phyloP scores from a whole-genome alignment of 2,329 filamentous ascomycete species.

The Fusarium sp. region DNA sequence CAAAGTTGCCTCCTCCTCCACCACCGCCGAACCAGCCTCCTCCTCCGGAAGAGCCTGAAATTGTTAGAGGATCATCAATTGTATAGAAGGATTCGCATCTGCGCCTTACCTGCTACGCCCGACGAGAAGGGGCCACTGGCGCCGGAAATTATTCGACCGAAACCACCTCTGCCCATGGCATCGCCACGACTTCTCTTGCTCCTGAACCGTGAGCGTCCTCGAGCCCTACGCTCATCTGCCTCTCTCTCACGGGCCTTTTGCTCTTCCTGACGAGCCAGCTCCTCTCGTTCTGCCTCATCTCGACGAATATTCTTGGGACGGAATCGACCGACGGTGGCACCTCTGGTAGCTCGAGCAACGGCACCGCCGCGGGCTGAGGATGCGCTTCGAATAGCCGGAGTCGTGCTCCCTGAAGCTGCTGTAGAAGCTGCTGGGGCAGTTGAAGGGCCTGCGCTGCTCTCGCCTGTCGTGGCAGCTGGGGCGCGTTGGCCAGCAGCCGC shows the following conservation, averaged over 20 bases:
- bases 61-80: slow-evolving; percentile 10
- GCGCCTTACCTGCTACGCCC: slow-evolving; percentile 41
- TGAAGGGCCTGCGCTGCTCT: slow-evolving; percentile 28
- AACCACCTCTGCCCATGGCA: slow-evolving; percentile 54
- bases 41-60: slow-evolving; percentile 31
- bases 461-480: slow-evolving; percentile 28
- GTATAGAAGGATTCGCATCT: not conserved
- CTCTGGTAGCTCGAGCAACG: slow-evolving; percentile 49
- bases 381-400: slow-evolving; percentile 32
- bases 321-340: slow-evolving; percentile 52
- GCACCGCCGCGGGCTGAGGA: slow-evolving; percentile 46
- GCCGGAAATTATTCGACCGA: slow-evolving; percentile 47
- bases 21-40: slow-evolving; percentile 45
- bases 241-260: slow-evolving; percentile 53
- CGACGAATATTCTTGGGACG: slow-evolving; percentile 58
- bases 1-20: slow-evolving; percentile 35
- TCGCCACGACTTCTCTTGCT: slow-evolving; percentile 56
- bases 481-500: slow-evolving; percentile 41
- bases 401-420: slow-evolving; percentile 28
- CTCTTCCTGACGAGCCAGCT: slow-evolving; percentile 55
- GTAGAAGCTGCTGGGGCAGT: slow-evolving; percentile 26
- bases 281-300: slow-evolving; percentile 60
- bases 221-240: slow-evolving; percentile 51
- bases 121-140: slow-evolving; percentile 54
- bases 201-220: slow-evolving; percentile 52